These are phyloP conservation scores for Colletotrichum plurivorum DNA, from an alignment of 2,329 filamentous ascomycete genomes.

Conservation along the genomic window DNA sequence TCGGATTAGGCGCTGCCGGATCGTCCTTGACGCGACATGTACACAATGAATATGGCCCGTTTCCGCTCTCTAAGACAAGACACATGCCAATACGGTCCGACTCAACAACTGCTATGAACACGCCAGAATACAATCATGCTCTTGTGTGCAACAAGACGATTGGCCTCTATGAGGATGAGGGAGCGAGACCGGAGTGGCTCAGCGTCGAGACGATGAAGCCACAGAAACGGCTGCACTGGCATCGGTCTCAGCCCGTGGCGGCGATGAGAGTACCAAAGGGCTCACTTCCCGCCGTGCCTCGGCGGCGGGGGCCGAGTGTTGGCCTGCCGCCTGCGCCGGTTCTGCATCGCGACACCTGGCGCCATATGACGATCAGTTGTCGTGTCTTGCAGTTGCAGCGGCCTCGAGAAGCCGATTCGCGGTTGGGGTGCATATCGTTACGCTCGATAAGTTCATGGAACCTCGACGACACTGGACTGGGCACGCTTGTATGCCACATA, in stretches of 20 bases:
- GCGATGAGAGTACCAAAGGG: slow-evolving; percentile 2
- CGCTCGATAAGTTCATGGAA: slow-evolving; percentile 32
- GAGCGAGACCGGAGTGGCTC: slow-evolving; percentile 36
- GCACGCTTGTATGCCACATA: slow-evolving; percentile 8
- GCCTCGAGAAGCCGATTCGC: slow-evolving; percentile 14
- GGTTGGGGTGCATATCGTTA: not conserved
- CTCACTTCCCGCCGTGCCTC: slow-evolving; percentile 6
- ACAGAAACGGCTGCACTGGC: slow-evolving; percentile 25
- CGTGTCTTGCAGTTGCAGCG: slow-evolving; percentile 30
- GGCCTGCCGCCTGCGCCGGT: slow-evolving; percentile 13
- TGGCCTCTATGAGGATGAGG: slow-evolving; percentile 4
- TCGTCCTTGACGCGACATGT: slow-evolving; percentile 23
- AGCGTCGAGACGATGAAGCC: slow-evolving; percentile 29
- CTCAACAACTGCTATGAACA: slow-evolving; percentile 21
- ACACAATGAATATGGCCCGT: slow-evolving; percentile 35
- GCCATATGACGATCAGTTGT: slow-evolving; percentile 26
- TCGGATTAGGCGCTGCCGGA: slow-evolving; percentile 18
- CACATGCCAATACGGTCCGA: slow-evolving; percentile 29
- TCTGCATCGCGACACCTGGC: slow-evolving; percentile 36
- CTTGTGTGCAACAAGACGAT: not conserved
- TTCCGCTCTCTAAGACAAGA: slow-evolving; percentile 20
- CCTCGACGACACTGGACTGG: not conserved
- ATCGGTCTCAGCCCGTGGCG: slow-evolving; percentile 32
- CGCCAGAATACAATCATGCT: slow-evolving; percentile 12
- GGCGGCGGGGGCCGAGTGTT: not conserved